Base-by-base conservation (phyloP, 179 eudicot genomes). In the Silene coronaria region DNA sequence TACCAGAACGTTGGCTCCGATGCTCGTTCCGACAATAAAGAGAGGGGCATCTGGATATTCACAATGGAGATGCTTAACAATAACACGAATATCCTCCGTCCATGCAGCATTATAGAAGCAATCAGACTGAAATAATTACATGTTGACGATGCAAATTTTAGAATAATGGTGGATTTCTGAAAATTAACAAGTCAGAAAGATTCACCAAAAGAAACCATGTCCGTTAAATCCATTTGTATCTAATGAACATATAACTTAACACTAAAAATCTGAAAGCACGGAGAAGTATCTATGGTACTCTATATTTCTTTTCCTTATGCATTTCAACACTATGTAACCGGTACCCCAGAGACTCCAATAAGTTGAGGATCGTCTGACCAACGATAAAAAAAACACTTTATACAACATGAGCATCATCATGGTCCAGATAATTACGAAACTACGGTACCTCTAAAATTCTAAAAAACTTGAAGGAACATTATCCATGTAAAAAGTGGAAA, bases 11-110 rank as follows among this genome's bases (percentile, higher is more conserved):
- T 95, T 95, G 74, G 99, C 99, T 23, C 99, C 99, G 79, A 95
- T 84, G 90, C 97, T 95, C 17, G 97, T 92, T 79, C 99, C 99
- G 71, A 89, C 85, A 77, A 84, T 81, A 86, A 85, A 95, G 67
- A 95, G 82, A 71, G 97, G 96, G 48, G 91, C 91, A 84, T 83
- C 85, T 9, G 91, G 91, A 79, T 87, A 80, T 75, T 83, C 87
- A 66, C 55, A 14, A 73, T 89, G 95, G 74, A 95, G 76, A 86
- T 88, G 80, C 59, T 80, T 87, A 65, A 95, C 79, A 55, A 95
- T 84, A 68, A 77, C 81, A 26, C 97, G 88, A 65, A 89, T 57
- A 84, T 95, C 99, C 67, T 91, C 96, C 53, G 99, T 90, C 97
- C 93, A 89, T 71, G 97, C 97, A 80, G 88, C 96, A 77, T 88